phyloP scores from a whole-genome alignment of 441 rosid genomes.

The Breynia disticha region DNA sequence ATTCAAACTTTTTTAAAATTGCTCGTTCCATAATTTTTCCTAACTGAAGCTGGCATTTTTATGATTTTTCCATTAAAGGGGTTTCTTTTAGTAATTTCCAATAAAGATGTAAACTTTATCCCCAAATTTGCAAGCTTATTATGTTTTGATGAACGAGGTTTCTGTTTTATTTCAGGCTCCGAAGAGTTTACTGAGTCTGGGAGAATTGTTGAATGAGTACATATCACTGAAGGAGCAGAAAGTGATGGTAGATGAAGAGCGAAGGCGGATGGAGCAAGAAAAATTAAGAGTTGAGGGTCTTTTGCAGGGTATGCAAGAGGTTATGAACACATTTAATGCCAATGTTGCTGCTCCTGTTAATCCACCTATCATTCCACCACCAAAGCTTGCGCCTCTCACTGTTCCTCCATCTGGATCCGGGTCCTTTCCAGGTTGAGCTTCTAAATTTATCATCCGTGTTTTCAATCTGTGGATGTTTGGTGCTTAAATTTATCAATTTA shows the following conservation, averaged over 20 bases:
- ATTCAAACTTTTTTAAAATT: too few relatives aligned
- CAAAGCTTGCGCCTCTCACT: slow-evolving; percentile 14
- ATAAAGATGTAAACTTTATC: neutral
- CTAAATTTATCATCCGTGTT: neutral
- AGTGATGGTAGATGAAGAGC: slow-evolving; percentile 53
- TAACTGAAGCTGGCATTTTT: too few relatives aligned
- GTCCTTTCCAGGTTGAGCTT: neutral
- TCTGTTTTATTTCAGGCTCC: slow-evolving; percentile 32
- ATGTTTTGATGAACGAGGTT: neutral
- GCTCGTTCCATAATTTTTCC: too few relatives aligned
- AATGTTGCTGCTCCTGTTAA: slow-evolving; percentile 13
- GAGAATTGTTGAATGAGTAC: slow-evolving; percentile 56
- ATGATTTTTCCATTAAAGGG: too few relatives aligned
- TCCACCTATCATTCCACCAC: slow-evolving; percentile 20
- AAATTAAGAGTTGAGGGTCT: slow-evolving; percentile 49
- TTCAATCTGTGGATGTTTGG: neutral
- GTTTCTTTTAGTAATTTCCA: too few relatives aligned
- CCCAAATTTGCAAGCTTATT: neutral
- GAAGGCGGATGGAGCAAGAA: slow-evolving; percentile 49
- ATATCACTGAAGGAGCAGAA: slow-evolving; percentile 61
- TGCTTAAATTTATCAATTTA: too few relatives aligned
- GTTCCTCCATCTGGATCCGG: slow-evolving; percentile 23
- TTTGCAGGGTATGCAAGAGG: slow-evolving; percentile 69
- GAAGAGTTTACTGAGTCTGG: slow-evolving; percentile 61
- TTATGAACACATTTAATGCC: slow-evolving; percentile 56